Base-by-base conservation (phyloP, 1,284 basidiomycete genomes). In the Puccinia coronata region DNA sequence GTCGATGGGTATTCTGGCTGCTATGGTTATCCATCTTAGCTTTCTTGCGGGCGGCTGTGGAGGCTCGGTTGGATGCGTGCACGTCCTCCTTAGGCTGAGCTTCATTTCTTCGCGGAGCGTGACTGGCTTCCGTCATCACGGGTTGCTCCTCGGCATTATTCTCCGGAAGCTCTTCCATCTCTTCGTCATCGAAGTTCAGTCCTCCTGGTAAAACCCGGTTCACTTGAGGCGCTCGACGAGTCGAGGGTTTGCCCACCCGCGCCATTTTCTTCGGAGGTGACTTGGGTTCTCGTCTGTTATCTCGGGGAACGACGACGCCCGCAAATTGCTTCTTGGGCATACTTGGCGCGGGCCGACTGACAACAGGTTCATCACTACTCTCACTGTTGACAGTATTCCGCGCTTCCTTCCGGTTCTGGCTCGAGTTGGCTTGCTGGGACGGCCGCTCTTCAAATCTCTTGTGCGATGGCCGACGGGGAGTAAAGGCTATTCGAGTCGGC, bases 391-490 rank as follows among this genome's bases (percentile, higher is more conserved):
- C 34, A 2, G 59, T 18, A 31, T 51, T 53, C 11, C 49, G n/a
- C n/a, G 49, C 57, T 53, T 69, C 61, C 14, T 23, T 39, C 63
- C 34, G 49, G 43, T 51, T 74, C 41, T 51, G 51, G 3, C 34
- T 59, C n/a, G 25, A 16, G 36, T 43, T 51, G 53, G 8, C 39
- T 43, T 51, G 39, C 53, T 59, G 53, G 51, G 36, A 23, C 8
- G 34, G 11, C 6, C 53, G 55, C n/a, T 74, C 53, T 55, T 59
- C 72, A 1, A 36, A 53, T 55, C 39, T 28, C 55, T 36, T 74
- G 34, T 78, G 75, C n/a, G 75, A 69, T 43, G 75, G 75, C 9
- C 75, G 59, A 25, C 63, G 75, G 61, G 75, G 75, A 41, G 75
- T 78, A 36, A 78, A 78, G 16, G 43, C 59, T 36, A 78, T 78